Conservation (phyloP, 345 rosid genomes). For the Hibiscus trionum region DNA sequence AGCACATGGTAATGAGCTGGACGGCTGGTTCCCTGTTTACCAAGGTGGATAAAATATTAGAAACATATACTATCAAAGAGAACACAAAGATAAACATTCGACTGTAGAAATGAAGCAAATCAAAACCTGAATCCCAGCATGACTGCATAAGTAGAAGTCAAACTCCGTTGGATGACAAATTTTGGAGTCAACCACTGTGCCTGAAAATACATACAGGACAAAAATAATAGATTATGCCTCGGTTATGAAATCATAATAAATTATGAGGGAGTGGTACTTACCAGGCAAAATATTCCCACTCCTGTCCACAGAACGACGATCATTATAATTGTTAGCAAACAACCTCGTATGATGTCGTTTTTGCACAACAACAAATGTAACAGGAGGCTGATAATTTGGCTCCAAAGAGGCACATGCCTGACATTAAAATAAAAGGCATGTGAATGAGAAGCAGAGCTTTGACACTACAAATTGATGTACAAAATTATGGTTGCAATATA, state of each 20-base stretch:
- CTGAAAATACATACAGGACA: conserved; percentile 22
- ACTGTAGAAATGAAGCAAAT: background rate
- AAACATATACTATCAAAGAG: background rate
- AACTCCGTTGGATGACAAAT: conserved; percentile 97
- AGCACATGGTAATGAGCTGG: conserved; percentile 97
- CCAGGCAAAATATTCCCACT: conserved; percentile 98
- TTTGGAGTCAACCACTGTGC: conserved; percentile 94
- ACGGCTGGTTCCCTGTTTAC: conserved; percentile 78
- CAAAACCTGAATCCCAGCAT: conserved; percentile 90
- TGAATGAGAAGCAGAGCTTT: background rate
- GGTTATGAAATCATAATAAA: background rate
- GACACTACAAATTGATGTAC: background rate
- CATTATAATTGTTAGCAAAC: conserved; percentile 73
- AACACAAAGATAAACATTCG: background rate
- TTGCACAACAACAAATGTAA: conserved; percentile 96
- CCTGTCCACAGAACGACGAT: conserved; percentile 60
- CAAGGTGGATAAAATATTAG: background rate
- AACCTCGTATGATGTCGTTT: conserved; percentile 97
- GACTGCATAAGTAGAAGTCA: conserved; percentile 93
- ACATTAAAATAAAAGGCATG: conserved; percentile 1
- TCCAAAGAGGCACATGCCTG: conserved; percentile 95
- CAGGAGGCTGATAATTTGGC: conserved; percentile 95
- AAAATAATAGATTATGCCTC: background rate
- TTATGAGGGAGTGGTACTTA: conserved; percentile 8
- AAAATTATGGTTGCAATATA: background rate